phyloP scores from a whole-genome alignment of 192 early-diverging fungal species.

The Podila epigama region DNA sequence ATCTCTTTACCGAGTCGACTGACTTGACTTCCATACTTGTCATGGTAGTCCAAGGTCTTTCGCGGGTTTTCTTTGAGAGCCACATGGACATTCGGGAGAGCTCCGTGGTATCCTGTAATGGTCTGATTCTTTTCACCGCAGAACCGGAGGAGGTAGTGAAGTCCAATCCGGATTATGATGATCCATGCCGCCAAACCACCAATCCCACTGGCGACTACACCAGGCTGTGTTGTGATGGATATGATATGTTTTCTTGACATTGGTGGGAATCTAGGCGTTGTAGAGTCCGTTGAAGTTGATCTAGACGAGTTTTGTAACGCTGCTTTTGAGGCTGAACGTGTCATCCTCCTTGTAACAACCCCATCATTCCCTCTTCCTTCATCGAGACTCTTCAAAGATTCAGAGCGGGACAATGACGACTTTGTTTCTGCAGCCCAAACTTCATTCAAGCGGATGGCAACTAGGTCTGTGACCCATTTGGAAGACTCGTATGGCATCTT shows the following conservation, averaged over 20 bases:
- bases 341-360: slow-evolving; percentile 6
- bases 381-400: not conserved
- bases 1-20: slow-evolving; percentile 15
- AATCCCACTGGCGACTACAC: slow-evolving; percentile 61
- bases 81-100: slow-evolving; percentile 54
- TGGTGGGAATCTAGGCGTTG: not conserved
- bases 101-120: slow-evolving; percentile 55
- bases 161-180: slow-evolving; percentile 12
- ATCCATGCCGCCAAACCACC: slow-evolving; percentile 54
- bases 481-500: slow-evolving; percentile 61
- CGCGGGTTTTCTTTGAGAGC: slow-evolving; percentile 34
- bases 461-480: slow-evolving; percentile 60
- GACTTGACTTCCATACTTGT: slow-evolving; percentile 41
- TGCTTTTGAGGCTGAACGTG: slow-evolving; percentile 14
- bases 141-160: slow-evolving; percentile 43
- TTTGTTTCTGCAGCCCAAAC: slow-evolving; percentile 9
- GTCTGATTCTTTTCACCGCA: slow-evolving; percentile 56
- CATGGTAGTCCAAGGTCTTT: slow-evolving; percentile 17
- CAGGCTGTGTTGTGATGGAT: slow-evolving; percentile 60
- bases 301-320: not conserved
- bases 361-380: not conserved
- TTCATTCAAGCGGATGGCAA: slow-evolving; percentile 50
- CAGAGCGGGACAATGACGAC: not conserved
- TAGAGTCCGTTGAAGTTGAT: not conserved
- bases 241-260: slow-evolving; percentile 31